These are phyloP conservation scores for Metschnikowia similis DNA, from an alignment of 805 yeast species.

Conservation along the genomic window DNA sequence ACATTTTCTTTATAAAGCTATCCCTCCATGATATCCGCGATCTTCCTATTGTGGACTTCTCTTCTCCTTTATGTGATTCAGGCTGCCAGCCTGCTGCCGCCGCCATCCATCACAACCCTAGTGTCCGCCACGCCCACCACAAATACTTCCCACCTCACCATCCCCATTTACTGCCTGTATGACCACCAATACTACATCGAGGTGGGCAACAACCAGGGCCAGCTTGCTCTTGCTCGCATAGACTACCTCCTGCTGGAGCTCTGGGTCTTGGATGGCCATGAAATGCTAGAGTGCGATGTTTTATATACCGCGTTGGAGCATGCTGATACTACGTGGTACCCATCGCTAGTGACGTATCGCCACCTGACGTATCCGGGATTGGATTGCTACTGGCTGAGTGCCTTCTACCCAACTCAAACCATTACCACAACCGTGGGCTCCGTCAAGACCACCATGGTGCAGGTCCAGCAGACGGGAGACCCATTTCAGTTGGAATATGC, in stretches of 20 bases:
- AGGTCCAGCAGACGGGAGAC: neutral
- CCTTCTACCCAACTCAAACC: slow-evolving; percentile 12
- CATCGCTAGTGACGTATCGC: slow-evolving; percentile 15
- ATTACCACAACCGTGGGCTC: slow-evolving; percentile 10
- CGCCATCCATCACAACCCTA: neutral
- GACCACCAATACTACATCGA: slow-evolving; percentile 18
- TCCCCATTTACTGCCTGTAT: slow-evolving; percentile 13
- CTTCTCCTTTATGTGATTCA: neutral
- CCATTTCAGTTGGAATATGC: slow-evolving; percentile 25
- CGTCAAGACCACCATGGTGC: slow-evolving; percentile 13
- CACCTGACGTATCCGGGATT: slow-evolving; percentile 20
- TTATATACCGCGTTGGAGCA: slow-evolving; percentile 7
- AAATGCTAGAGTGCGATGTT: slow-evolving; percentile 23
- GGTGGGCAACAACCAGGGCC: slow-evolving; percentile 11
- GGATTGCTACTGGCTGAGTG: slow-evolving; percentile 29
- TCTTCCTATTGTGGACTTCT: neutral
- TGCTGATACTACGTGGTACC: slow-evolving; percentile 4
- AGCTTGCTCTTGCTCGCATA: slow-evolving; percentile 20
- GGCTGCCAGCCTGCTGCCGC: neutral
- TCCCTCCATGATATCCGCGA: neutral
- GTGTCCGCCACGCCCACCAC: neutral
- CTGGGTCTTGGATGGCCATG: slow-evolving; percentile 32
- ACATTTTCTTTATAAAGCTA: too few relatives aligned
- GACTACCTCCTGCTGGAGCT: slow-evolving; percentile 36
- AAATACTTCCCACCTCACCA: slow-evolving; percentile 4